Percentiles rank a stretch among this genome's conserved stretches.
phyloP scores from a whole-genome alignment of 176 grass and related monocot species.

The Musa troglodytarum region DNA sequence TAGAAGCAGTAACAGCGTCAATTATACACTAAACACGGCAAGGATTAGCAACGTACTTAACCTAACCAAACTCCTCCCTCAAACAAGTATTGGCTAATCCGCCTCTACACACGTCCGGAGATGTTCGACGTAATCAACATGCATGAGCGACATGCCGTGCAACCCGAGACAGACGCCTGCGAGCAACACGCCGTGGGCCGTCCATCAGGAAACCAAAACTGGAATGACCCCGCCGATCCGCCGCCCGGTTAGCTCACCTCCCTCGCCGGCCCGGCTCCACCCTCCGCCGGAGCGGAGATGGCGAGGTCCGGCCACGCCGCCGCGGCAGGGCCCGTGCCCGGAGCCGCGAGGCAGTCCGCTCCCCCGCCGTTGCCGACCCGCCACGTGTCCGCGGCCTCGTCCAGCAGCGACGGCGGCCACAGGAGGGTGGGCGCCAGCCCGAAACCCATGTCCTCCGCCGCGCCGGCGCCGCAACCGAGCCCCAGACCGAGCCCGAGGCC shows the following conservation, averaged over 20 bases:
- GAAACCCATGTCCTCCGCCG: constrained; percentile 27
- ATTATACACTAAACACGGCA: too few relatives aligned
- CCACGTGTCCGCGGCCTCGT: constrained; percentile 28
- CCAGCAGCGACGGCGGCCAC: constrained; percentile 22
- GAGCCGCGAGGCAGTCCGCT: background rate
- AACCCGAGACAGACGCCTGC: too few relatives aligned
- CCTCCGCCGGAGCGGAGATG: constrained; percentile 5
- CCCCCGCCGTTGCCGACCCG: constrained; percentile 20
- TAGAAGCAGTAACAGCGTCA: too few relatives aligned
- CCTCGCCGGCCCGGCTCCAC: background rate
- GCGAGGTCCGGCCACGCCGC: constrained; percentile 54
- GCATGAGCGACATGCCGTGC: too few relatives aligned
- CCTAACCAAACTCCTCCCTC: too few relatives aligned
- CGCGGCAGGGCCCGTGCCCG: background rate
- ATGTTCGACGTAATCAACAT: too few relatives aligned
- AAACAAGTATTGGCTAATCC: too few relatives aligned
- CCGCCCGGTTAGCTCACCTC: background rate
- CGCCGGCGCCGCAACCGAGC: constrained; percentile 11
- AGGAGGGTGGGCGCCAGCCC: constrained; percentile 21
- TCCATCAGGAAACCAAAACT: too few relatives aligned
- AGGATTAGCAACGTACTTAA: too few relatives aligned
- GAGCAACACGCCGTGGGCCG: too few relatives aligned
- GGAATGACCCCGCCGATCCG: too few relatives aligned
- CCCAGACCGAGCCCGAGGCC: constrained; percentile 43
- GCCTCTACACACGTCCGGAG: too few relatives aligned